These are phyloP conservation scores for Chlorella sp. DNA, from an alignment of 139 green algal species.

Conservation along the genomic window DNA sequence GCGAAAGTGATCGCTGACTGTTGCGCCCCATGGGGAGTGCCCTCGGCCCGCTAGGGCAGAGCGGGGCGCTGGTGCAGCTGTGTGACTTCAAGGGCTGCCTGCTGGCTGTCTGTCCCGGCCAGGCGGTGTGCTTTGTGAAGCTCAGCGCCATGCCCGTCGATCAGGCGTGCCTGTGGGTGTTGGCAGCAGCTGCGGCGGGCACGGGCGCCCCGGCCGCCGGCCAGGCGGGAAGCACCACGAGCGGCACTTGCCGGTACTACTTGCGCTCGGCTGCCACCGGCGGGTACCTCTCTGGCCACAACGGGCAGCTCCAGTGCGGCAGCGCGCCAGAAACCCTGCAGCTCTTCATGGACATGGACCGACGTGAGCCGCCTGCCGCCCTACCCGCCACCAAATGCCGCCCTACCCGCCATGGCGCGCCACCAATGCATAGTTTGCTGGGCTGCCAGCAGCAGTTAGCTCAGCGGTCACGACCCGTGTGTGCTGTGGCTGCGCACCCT, in stretches of 20 bases:
- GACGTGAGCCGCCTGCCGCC: not conserved
- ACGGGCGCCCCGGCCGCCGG: not conserved
- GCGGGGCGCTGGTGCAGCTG: not conserved
- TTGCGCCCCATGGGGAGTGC: not conserved
- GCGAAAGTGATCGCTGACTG: too few species aligned
- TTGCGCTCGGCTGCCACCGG: not conserved
- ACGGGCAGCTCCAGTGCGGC: not conserved
- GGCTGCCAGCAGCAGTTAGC: too few species aligned
- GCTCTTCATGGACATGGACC: constrained; percentile 26
- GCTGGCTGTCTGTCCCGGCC: not conserved
- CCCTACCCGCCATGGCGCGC: too few species aligned
- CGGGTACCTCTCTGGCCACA: not conserved
- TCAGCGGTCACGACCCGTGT: too few species aligned
- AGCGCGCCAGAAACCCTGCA: not conserved
- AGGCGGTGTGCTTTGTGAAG: not conserved
- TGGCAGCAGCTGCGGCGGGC: not conserved
- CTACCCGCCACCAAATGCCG: too few species aligned
- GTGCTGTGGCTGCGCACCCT: too few species aligned
- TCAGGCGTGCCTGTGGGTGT: not conserved
- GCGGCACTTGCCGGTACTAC: not conserved
- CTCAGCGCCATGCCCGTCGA: not conserved
- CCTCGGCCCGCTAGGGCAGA: not conserved
- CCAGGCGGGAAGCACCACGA: not conserved
- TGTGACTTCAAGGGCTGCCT: not conserved
- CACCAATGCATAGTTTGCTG: too few species aligned